phyloP scores from a whole-genome alignment of 2,329 filamentous ascomycete species.

The Xylariaceae sp. region DNA sequence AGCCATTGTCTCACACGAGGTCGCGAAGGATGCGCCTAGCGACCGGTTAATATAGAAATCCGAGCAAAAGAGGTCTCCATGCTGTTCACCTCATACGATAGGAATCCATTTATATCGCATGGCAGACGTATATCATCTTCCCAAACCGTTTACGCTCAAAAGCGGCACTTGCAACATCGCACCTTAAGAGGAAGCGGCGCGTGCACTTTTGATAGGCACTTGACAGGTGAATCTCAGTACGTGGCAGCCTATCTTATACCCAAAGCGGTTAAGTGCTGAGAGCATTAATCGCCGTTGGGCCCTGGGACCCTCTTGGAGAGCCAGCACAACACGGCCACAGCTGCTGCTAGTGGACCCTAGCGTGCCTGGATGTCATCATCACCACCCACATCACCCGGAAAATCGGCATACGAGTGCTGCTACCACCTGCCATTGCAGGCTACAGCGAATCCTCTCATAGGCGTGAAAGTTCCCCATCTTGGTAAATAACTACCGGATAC shows the following conservation, averaged over 20 bases:
- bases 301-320: background rate
- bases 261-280: background rate
- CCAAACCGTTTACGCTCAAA: too few species aligned
- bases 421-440: background rate
- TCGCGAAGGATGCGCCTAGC: too few species aligned
- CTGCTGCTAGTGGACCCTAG: background rate
- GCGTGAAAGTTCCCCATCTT: too few species aligned
- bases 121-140: too few species aligned
- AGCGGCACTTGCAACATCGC: background rate
- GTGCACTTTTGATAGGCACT: too few species aligned
- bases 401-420: background rate
- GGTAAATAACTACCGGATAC: too few species aligned
- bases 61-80: too few species aligned
- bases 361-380: background rate
- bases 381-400: background rate
- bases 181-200: background rate
- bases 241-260: background rate
- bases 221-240: background rate
- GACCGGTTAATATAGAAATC: too few species aligned
- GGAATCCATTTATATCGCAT: too few species aligned
- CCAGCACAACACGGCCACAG: background rate
- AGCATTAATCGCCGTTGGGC: background rate
- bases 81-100: too few species aligned
- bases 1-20: too few species aligned
- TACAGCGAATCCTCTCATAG: too few species aligned